Evolutionary conservation across 345 rosid genomes (phyloP).

Genomic region (Ceriops tagal): DNA sequence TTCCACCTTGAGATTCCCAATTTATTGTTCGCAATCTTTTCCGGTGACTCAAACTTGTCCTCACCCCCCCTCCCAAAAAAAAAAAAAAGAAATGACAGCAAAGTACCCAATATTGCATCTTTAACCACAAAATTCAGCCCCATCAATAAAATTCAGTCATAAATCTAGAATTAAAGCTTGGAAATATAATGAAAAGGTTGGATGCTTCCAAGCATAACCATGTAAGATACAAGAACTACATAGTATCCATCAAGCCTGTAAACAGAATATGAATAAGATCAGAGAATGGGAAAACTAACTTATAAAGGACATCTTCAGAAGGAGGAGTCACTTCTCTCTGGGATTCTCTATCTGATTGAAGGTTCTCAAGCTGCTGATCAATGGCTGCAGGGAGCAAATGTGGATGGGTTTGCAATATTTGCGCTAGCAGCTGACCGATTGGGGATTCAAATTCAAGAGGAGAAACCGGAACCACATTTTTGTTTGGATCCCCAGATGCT

Average conservation of each 20-base stretch:
- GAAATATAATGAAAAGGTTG: neutral
- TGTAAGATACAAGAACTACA: neutral
- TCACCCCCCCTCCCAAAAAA: no score
- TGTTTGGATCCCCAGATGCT: constrained; percentile 54
- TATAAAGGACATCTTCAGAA: constrained; percentile 58
- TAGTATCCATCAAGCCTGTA: neutral
- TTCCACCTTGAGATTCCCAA: neutral
- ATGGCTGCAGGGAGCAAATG: constrained; percentile 75
- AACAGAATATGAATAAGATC: neutral
- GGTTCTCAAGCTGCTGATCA: constrained; percentile 86
- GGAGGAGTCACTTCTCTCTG: constrained; percentile 37
- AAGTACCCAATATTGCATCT: no score
- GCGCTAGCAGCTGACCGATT: constrained; percentile 72
- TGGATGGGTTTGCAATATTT: constrained; percentile 79
- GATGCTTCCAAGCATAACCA: neutral
- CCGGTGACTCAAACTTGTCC: neutral
- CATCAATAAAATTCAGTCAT: neutral
- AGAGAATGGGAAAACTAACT: constrained; percentile 41
- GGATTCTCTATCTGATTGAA: constrained; percentile 54
- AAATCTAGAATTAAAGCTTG: neutral
- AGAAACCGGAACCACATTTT: constrained; percentile 50
- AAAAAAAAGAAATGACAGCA: no score
- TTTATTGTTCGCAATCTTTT: neutral
- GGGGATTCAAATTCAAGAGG: constrained; percentile 80
- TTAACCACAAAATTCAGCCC: neutral